Conservation (phyloP, 345 rosid genomes). For the Gynandropsis gynandra region DNA sequence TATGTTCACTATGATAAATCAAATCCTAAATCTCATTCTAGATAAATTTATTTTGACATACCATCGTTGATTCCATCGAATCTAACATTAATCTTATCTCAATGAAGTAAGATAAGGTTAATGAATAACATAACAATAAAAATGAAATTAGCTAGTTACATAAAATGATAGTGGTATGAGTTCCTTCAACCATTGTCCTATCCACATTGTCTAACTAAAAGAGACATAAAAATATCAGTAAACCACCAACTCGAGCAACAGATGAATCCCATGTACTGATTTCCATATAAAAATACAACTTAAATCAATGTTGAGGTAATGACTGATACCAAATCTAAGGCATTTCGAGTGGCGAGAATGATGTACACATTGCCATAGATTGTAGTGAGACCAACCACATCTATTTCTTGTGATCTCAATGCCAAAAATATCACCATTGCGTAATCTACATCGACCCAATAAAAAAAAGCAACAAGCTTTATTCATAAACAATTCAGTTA, state of each 20-base stretch:
- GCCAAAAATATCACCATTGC: constrained; percentile 94
- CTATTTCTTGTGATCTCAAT: constrained; percentile 75
- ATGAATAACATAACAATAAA: too few species aligned
- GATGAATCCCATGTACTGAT: not conserved
- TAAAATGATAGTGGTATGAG: constrained; percentile 75
- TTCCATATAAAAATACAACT: not conserved
- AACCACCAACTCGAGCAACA: too few species aligned
- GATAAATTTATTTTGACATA: too few species aligned
- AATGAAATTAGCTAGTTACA: constrained; percentile 9
- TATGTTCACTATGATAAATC: not conserved
- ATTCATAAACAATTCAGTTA: not conserved
- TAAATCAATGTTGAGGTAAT: too few species aligned
- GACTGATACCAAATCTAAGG: constrained; percentile 76
- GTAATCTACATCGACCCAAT: constrained; percentile 52
- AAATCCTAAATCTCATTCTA: too few species aligned
- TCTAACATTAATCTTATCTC: too few species aligned
- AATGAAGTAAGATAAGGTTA: too few species aligned
- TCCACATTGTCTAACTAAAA: constrained; percentile 78
- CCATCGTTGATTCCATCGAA: too few species aligned
- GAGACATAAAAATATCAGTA: constrained; percentile 20
- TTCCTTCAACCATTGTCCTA: constrained; percentile 91
- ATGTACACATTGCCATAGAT: constrained; percentile 89
- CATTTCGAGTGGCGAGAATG: constrained; percentile 76
- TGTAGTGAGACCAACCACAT: constrained; percentile 92
- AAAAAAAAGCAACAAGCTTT: constrained; percentile 3